Evolutionary conservation across 2,329 filamentous ascomycete species (phyloP), one percentile per base, ranked within the genome.

Genomic region (Hymenoscyphus infarciens): DNA sequence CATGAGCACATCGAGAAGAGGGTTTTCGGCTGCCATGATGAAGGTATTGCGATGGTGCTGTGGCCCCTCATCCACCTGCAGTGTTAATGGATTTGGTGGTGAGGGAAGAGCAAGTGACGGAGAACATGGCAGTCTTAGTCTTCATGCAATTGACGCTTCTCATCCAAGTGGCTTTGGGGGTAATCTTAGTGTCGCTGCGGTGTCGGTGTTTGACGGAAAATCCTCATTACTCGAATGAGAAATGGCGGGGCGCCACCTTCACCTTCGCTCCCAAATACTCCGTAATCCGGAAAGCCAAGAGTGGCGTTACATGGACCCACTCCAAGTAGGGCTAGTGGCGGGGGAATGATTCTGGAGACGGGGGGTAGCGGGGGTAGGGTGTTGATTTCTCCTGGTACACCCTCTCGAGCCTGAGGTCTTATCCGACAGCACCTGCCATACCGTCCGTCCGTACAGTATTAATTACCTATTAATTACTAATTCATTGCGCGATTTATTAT

Each of bases 1-100:
- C 72, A 74, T 74, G 39, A 74, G 70, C 16, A 74, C 72, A 64
- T 74, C 68, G 54, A 74, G 62, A 53, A 71, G 72, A 16, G 57
- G 57, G 61, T 57, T 33, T 57, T 61, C 57, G 1, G 59, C 31
- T 16, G 53, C 53, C 61, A 66, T 61, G n/a, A 29, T 61, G 56
- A 29, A 7, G 19, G n/a, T 25, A 11, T 22, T 49, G 2, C 42
- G 3, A 8, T 31, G 1, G 29, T 31, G 29, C 29, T 25, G n/a
- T 22, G 2, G 6, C 22, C 5, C 15, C 33, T 57, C 56, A 57
- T 7, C 56, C 56, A n/a, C n/a, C n/a, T n/a, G n/a, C n/a, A 38
- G 35, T 13, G 38, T 57, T 35, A 57, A 57, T 57, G 38, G 56
- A 29, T 27, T 57, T 31, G 57, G n/a, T 29, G 54, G 56, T 19